Conservation (phyloP, 768 basidiomycete genomes). For the Mrakia blollopis region DNA sequence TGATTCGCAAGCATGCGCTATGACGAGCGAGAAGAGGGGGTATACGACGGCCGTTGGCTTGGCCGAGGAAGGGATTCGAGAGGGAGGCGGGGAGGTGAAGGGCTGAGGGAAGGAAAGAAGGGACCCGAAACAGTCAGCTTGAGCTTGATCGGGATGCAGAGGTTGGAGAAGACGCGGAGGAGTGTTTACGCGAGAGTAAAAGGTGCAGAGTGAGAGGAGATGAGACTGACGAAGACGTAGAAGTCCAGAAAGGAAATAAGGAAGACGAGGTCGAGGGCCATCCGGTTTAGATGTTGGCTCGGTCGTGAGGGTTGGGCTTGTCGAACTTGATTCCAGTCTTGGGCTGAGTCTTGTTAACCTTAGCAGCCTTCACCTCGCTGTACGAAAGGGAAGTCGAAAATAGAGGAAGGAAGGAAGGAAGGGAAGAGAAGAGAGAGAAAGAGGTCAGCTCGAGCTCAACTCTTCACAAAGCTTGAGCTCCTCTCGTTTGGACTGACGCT, state of each 20-base stretch:
- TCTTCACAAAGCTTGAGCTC: neutral
- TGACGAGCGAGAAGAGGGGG: constrained; percentile 12
- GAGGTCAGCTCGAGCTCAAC: constrained; percentile 14
- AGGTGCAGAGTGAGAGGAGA: neutral
- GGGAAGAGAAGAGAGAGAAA: neutral
- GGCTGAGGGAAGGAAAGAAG: neutral
- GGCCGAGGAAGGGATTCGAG: neutral
- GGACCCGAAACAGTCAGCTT: neutral
- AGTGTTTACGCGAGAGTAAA: neutral
- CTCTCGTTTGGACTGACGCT: neutral
- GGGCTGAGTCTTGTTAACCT: constrained; percentile 11
- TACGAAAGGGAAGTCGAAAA: neutral
- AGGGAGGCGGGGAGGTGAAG: neutral
- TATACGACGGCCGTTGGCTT: neutral
- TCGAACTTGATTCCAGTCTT: constrained; percentile 24
- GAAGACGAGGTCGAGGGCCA: neutral
- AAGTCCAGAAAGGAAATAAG: neutral
- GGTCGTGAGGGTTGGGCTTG: constrained; percentile 26
- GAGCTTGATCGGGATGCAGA: neutral
- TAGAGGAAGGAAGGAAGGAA: neutral
- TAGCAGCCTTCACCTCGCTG: constrained; percentile 16
- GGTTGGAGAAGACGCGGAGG: neutral
- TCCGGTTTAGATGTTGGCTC: constrained; percentile 16
- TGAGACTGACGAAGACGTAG: neutral
- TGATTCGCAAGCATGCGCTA: constrained; percentile 18